These are phyloP conservation scores for Syzygium malaccense DNA, from an alignment of 441 rosid genomes.

Conservation along the genomic window DNA sequence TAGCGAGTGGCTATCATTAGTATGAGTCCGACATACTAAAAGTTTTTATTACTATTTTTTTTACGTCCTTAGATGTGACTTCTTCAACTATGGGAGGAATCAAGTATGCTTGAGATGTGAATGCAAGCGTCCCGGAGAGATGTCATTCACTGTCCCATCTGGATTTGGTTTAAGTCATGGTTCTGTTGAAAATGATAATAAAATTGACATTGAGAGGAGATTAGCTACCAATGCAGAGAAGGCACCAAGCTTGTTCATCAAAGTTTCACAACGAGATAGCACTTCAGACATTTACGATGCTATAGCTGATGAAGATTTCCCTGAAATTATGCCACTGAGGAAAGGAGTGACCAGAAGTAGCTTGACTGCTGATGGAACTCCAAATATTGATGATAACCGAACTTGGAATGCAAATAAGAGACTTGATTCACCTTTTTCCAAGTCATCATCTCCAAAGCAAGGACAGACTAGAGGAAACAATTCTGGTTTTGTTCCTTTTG, in stretches of 20 bases:
- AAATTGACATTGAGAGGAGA: constrained; percentile 40
- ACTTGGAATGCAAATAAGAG: constrained; percentile 7
- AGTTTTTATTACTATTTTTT: background rate
- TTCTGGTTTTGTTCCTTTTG: constrained; percentile 54
- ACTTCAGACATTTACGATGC: constrained; percentile 36
- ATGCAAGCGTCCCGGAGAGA: constrained; percentile 60
- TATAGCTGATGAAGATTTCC: constrained; percentile 11
- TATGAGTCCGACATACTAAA: background rate
- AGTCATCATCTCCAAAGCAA: constrained; percentile 9
- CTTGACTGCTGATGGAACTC: constrained; percentile 15
- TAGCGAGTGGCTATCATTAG: background rate
- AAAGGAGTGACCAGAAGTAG: constrained; percentile 11
- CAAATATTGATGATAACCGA: constrained; percentile 1
- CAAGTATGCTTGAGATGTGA: constrained; percentile 90
- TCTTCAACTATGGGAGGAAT: constrained; percentile 67
- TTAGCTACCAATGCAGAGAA: constrained; percentile 75
- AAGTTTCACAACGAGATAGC: constrained; percentile 51
- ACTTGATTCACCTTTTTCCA: background rate
- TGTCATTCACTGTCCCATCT: constrained; percentile 19
- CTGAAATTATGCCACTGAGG: constrained; percentile 11
- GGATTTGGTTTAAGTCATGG: constrained; percentile 18
- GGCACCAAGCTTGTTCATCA: constrained; percentile 69
- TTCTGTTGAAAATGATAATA: constrained; percentile 17
- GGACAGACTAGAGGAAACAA: constrained; percentile 23
- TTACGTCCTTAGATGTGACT: constrained; percentile 57